Conservation (phyloP, 225 moss, liverwort and hornwort genomes). For the Bryum argenteum region DNA sequence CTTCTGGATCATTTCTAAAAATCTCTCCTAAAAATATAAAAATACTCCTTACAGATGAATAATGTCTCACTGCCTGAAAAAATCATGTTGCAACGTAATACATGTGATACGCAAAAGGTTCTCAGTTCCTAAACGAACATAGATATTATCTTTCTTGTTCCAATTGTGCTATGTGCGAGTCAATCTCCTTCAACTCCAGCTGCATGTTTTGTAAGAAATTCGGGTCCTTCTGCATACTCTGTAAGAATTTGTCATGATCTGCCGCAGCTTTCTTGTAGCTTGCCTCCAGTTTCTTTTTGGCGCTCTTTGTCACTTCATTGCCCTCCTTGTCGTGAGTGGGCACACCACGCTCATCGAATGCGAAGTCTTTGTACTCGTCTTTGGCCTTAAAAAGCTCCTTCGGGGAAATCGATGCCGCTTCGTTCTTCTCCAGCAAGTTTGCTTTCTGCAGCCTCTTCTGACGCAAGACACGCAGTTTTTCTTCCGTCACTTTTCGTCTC, state of each 20-base stretch:
- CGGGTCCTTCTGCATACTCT: conserved; percentile 42
- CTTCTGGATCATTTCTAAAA: no score
- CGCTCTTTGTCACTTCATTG: conserved; percentile 64
- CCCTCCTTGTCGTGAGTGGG: conserved; percentile 75
- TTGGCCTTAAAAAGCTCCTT: conserved; percentile 53
- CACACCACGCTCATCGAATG: conserved; percentile 68
- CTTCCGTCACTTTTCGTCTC: conserved; percentile 57
- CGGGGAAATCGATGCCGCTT: conserved; percentile 56
- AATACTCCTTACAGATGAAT: no score
- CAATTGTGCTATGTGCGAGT: conserved; percentile 38
- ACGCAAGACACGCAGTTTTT: conserved; percentile 56
- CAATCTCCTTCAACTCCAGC: conserved; percentile 43
- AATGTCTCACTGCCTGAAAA: no score
- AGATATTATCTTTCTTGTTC: conserved; percentile 33
- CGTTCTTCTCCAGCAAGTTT: conserved; percentile 69
- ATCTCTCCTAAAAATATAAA: no score
- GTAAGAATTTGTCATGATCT: conserved; percentile 50
- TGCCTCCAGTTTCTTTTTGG: conserved; percentile 51
- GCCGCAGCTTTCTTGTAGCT: conserved; percentile 43
- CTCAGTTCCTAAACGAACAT: conserved; percentile 3
- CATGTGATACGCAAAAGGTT: background rate
- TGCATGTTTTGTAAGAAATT: conserved; percentile 45
- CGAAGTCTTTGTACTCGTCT: conserved; percentile 56
- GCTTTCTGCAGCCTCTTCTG: conserved; percentile 60
- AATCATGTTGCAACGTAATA: no score